phyloP scores from a whole-genome alignment of 2,329 filamentous ascomycete species.

The Corniculantispora saksenae region DNA sequence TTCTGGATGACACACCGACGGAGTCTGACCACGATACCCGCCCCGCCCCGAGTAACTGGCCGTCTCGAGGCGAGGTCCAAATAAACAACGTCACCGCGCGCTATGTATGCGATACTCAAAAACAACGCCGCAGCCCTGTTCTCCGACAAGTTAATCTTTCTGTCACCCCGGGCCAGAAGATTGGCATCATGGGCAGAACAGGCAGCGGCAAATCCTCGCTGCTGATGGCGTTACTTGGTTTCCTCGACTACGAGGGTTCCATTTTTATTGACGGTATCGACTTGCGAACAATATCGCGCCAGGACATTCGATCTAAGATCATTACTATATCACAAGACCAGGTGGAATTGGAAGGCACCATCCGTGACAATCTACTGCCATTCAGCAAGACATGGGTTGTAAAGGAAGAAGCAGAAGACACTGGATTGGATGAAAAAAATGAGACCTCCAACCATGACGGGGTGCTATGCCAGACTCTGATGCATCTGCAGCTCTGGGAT shows the following conservation, averaged over 20 bases:
- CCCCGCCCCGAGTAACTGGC: background rate
- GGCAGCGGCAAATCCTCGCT: conserved; percentile 13
- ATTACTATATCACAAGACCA: conserved; percentile 26
- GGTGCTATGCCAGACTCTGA: too few species aligned
- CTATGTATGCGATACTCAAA: background rate
- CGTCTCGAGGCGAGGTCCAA: background rate
- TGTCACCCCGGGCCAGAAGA: background rate
- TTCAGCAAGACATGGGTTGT: background rate
- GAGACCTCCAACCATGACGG: too few species aligned
- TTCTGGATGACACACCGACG: background rate
- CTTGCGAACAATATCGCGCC: background rate
- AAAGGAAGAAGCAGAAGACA: too few species aligned
- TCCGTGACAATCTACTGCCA: background rate
- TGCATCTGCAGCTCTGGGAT: conserved; percentile 4
- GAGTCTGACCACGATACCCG: background rate
- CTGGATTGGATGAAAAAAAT: background rate
- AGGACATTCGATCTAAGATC: background rate
- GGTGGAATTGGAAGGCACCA: conserved; percentile 19
- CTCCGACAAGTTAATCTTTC: too few species aligned
- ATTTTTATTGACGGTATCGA: conserved; percentile 9
- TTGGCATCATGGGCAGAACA: background rate
- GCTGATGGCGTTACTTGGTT: background rate
- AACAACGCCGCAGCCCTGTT: too few species aligned
- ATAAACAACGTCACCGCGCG: background rate
- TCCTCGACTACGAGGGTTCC: background rate